These are phyloP conservation scores for Candida nonsorbophila DNA, from an alignment of 805 yeast species.

Conservation along the genomic window DNA sequence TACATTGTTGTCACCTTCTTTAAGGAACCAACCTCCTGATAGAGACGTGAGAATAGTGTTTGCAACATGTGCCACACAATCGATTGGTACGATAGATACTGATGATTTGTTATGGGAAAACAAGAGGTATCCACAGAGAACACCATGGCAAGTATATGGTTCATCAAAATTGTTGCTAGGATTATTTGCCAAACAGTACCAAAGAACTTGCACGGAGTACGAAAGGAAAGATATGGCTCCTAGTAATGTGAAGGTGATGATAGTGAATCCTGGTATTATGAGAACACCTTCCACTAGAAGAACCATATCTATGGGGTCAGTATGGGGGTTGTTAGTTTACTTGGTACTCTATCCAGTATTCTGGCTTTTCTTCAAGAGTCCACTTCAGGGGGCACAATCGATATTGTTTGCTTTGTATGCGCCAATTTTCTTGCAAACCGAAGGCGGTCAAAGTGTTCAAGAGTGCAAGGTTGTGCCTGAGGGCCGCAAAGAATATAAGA, in stretches of 20 bases:
- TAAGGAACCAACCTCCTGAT: constrained; percentile 89
- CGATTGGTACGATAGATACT: constrained; percentile 61
- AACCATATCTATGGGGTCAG: constrained; percentile 67
- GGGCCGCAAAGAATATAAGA: constrained; percentile 61
- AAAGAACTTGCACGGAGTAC: constrained; percentile 52
- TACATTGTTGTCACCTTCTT: constrained; percentile 74
- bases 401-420: constrained; percentile 62
- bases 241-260: constrained; percentile 59
- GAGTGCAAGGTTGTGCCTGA: constrained; percentile 58
- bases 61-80: constrained; percentile 75
- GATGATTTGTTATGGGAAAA: constrained; percentile 61
- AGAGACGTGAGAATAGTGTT: constrained; percentile 82
- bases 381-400: constrained; percentile 77
- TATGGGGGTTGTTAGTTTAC: constrained; percentile 56
- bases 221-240: constrained; percentile 71
- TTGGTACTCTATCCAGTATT: constrained; percentile 71
- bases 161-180: constrained; percentile 73
- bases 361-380: constrained; percentile 75
- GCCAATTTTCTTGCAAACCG: constrained; percentile 59
- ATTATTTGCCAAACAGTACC: constrained; percentile 75
- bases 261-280: constrained; percentile 91
- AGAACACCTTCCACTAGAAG: constrained; percentile 83
- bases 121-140: constrained; percentile 49
- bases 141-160: constrained; percentile 78
- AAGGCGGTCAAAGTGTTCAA: constrained; percentile 67